Percentiles rank a stretch among this genome's conserved stretches.
These are phyloP conservation scores for Melocanna baccifera DNA, from an alignment of 176 grass and related monocot species.

Conservation along the genomic window DNA sequence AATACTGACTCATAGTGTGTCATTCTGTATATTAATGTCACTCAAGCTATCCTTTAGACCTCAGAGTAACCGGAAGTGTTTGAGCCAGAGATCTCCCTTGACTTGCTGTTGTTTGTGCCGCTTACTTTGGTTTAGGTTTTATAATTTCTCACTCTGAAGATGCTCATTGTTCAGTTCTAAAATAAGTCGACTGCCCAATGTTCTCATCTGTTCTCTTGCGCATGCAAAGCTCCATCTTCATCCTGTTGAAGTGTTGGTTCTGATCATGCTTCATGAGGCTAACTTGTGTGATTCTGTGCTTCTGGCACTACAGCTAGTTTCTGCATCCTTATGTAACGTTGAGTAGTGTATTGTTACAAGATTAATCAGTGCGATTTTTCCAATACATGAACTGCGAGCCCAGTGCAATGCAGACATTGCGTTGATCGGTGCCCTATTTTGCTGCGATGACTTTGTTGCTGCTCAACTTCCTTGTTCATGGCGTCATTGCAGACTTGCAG, in stretches of 20 bases:
- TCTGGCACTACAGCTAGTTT: not conserved
- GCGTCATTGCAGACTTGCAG: not conserved
- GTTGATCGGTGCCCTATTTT: not conserved
- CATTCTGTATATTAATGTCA: not conserved
- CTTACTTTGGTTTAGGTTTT: not conserved
- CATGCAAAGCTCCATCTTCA: not conserved
- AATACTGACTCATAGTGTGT: constrained; percentile 5
- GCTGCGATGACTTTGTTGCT: not conserved
- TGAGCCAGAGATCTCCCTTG: not conserved
- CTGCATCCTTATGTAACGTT: not conserved
- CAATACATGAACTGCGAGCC: not conserved
- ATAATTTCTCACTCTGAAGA: not conserved
- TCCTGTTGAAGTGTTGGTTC: not conserved
- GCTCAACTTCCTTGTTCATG: not conserved
- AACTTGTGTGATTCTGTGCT: not conserved
- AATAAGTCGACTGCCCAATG: not conserved
- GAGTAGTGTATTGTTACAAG: not conserved
- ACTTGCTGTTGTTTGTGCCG: not conserved
- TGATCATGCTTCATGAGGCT: not conserved
- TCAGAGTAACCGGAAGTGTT: not conserved
- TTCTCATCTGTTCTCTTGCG: not conserved
- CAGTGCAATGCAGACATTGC: not conserved
- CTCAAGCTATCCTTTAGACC: not conserved
- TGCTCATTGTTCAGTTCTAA: not conserved
- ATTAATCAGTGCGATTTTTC: not conserved